phyloP scores from a whole-genome alignment of 306 rosid species.

The Carpinus fangiana region DNA sequence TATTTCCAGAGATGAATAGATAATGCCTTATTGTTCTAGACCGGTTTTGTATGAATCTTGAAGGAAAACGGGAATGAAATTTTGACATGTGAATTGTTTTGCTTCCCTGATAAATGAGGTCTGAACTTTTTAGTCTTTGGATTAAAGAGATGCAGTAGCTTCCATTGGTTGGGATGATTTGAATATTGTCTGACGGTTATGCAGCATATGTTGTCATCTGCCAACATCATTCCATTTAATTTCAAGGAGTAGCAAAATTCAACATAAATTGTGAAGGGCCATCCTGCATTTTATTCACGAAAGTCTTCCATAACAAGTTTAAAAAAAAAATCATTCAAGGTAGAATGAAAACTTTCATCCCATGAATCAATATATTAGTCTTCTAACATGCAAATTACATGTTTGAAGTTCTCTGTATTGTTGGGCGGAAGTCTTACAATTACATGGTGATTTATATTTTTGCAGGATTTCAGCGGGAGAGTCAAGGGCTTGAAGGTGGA shows the following conservation, averaged over 20 bases:
- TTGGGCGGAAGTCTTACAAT: background rate
- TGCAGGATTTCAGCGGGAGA: constrained; percentile 85
- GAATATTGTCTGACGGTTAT: background rate
- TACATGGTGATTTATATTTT: constrained; percentile 10
- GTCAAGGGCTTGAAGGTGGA: constrained; percentile 80
- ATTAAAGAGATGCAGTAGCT: background rate
- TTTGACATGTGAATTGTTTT: background rate
- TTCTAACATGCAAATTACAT: constrained; percentile 4
- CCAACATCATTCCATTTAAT: background rate
- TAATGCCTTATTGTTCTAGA: constrained; percentile 7
- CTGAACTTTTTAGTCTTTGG: background rate
- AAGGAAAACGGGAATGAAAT: background rate
- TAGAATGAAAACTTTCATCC: background rate
- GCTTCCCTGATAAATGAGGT: background rate
- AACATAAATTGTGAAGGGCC: background rate
- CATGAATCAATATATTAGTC: background rate
- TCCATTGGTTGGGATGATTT: background rate
- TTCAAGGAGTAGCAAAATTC: background rate
- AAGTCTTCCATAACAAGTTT: background rate
- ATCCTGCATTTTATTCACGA: background rate
- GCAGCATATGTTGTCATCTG: background rate
- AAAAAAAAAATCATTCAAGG: background rate
- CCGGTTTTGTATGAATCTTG: background rate
- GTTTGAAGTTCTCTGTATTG: background rate
- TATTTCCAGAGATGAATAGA: constrained; percentile 1